A percentile compares a stretch with the other conserved stretches of the same genome.
Evolutionary conservation across 2,329 filamentous ascomycete genomes (phyloP).

Genomic region (Hawksworthiomyces lignivorus): DNA sequence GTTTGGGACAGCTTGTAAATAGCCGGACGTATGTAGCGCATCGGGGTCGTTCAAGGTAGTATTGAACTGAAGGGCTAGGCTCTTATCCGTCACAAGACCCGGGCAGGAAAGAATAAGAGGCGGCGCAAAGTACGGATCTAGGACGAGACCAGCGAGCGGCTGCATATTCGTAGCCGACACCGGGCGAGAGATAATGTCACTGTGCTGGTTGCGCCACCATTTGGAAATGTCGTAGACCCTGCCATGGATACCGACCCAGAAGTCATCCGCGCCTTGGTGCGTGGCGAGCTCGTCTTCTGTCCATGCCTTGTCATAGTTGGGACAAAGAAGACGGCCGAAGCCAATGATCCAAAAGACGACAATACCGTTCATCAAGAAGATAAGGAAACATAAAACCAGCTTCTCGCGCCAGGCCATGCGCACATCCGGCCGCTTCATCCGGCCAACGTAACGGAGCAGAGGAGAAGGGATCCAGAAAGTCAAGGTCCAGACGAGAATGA

Average conservation of each 20-base stretch:
- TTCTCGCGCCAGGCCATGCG: slow-evolving; percentile 98
- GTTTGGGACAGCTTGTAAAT: slow-evolving; percentile 43
- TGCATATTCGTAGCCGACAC: slow-evolving; percentile 61
- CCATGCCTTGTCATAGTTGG: slow-evolving; percentile 89
- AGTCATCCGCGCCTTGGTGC: slow-evolving; percentile 69
- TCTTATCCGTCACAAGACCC: slow-evolving; percentile 56
- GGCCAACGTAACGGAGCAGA: slow-evolving; percentile 68
- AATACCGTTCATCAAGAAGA: slow-evolving; percentile 69
- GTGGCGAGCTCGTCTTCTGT: slow-evolving; percentile 57
- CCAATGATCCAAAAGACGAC: slow-evolving; percentile 89
- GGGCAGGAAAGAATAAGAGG: slow-evolving; percentile 70
- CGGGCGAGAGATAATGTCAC: slow-evolving; percentile 54
- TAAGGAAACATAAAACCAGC: slow-evolving; percentile 71
- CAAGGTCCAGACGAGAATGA: slow-evolving; percentile 71
- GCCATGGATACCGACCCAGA: slow-evolving; percentile 80
- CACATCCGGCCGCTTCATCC: slow-evolving; percentile 96
- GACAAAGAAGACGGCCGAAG: slow-evolving; percentile 80
- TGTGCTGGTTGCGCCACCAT: slow-evolving; percentile 81
- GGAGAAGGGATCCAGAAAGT: slow-evolving; percentile 96
- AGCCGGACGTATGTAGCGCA: slow-evolving; percentile 66
- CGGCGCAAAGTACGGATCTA: slow-evolving; percentile 80
- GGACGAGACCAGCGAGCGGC: slow-evolving; percentile 66
- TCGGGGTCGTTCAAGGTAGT: slow-evolving; percentile 46
- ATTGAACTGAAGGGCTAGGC: slow-evolving; percentile 54
- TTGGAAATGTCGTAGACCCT: slow-evolving; percentile 87